Base-by-base conservation (phyloP, 495 filamentous ascomycete species). In the Apiosordaria backusii region DNA sequence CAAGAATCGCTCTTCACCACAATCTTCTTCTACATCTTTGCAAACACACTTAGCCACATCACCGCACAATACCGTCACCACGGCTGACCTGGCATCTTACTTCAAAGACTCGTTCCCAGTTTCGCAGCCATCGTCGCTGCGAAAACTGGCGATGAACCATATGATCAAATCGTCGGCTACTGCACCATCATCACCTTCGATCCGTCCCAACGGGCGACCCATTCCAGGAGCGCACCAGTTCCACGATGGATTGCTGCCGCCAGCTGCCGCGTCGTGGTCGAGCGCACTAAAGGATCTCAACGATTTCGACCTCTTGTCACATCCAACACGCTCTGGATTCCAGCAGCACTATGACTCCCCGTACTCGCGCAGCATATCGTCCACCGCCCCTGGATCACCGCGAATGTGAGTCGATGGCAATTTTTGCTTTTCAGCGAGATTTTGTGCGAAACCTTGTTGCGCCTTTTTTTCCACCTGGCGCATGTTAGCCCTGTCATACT, bases 381-480 rank as follows among this genome's bases (percentile, higher is more conserved):
- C 84, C 21, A 86, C 84, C 52, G 84, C 84, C 19, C 83, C 84
- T 5, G 75, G 75, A 2, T 84, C 82, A n/a, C 84, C 84, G 6
- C 77, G 82, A 64, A 80, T 86, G 83, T 86, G 65, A 79, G 77
- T 79, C 52, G 15, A 45, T 18, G 27, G 15, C 24, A 21, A 7
- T 52, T 25, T 15, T 18, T 67, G 4, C 4, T 16, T 45, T 45
- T 45, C 35, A 13, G 35, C 57, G 58, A 29, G 6, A 45, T 6
- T 19, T 35, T 60, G 15, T 68, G 27, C 64, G 54, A 61, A 16
- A 1, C 25, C 50, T 26, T 27, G 19, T 52, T 4, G 24, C n/a
- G 27, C 24, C 24, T 50, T 45, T 50, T 45, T 45, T 45, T 45
- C 35, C 35, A 13, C 3, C 35, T 7, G 35, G 5, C 9, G 35